Evolutionary conservation across 306 rosid genomes (phyloP).

Genomic region (Ziziphus jujuba): DNA sequence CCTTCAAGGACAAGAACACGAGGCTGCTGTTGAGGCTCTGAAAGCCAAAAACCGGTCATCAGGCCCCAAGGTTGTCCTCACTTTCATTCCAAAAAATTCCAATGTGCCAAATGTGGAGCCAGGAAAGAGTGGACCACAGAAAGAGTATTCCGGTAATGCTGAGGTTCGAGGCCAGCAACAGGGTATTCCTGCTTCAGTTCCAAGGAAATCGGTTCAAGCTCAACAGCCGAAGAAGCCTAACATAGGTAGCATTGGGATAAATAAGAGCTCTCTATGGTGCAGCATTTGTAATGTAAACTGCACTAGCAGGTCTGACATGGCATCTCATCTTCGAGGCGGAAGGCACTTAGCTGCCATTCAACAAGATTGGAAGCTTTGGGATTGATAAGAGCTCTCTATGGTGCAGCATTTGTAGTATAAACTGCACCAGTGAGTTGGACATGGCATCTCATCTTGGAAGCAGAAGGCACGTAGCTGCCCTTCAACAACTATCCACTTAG

Average conservation of each 20-base stretch:
- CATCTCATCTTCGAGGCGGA: slow-evolving; percentile 34
- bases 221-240: neutral
- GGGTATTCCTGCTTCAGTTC: too few species aligned
- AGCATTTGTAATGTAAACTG: slow-evolving; percentile 32
- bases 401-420: too few species aligned
- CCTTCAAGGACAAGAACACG: too few species aligned
- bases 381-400: too few species aligned
- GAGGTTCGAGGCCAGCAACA: too few species aligned
- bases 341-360: slow-evolving; percentile 42
- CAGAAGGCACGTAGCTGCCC: slow-evolving; percentile 33
- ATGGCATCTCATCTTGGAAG: slow-evolving; percentile 33
- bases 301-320: slow-evolving; percentile 10
- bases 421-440: slow-evolving; percentile 15
- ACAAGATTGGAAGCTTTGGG: too few species aligned
- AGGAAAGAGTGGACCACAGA: neutral
- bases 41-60: too few species aligned
- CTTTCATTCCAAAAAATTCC: slow-evolving; percentile 5
- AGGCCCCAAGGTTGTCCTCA: slow-evolving; percentile 9
- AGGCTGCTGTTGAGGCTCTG: too few species aligned
- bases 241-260: neutral
- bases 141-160: too few species aligned
- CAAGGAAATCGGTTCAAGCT: slow-evolving; percentile 10
- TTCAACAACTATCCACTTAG: too few species aligned
- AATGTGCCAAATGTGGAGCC: slow-evolving; percentile 18
- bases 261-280: slow-evolving; percentile 16